These are phyloP conservation scores for Phytophthora fragariae DNA, from an alignment of 352 stramenopile species.

Conservation along the genomic window DNA sequence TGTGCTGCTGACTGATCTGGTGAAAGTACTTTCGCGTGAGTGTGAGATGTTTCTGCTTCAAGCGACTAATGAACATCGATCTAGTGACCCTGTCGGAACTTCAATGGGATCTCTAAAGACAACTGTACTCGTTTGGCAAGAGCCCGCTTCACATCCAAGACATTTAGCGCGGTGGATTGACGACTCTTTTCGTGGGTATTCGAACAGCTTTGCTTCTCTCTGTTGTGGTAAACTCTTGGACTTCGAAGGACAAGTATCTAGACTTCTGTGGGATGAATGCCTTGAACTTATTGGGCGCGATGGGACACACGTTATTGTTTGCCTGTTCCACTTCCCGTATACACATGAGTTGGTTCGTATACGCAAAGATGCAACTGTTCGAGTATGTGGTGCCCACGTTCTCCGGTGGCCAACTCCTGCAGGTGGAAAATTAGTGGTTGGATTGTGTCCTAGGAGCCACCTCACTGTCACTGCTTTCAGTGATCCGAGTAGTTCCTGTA, in stretches of 20 bases:
- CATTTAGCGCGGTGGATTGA: slow-evolving; percentile 12
- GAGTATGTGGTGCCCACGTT: slow-evolving; percentile 39
- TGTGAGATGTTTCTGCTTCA: slow-evolving; percentile 72
- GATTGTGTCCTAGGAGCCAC: slow-evolving; percentile 48
- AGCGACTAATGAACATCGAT: slow-evolving; percentile 25
- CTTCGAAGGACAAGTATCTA: slow-evolving; percentile 44
- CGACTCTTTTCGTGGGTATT: slow-evolving; percentile 14
- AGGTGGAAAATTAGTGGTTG: slow-evolving; percentile 41
- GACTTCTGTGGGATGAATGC: slow-evolving; percentile 54
- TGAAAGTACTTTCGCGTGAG: slow-evolving; percentile 72
- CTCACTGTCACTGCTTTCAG: slow-evolving; percentile 31
- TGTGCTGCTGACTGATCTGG: slow-evolving; percentile 65
- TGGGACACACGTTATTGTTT: slow-evolving; percentile 37
- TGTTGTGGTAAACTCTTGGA: slow-evolving; percentile 37
- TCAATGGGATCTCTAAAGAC: slow-evolving; percentile 16
- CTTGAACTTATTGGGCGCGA: slow-evolving; percentile 41
- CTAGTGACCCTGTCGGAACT: not conserved
- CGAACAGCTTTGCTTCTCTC: slow-evolving; percentile 5
- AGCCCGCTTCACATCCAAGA: not conserved
- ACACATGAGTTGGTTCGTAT: slow-evolving; percentile 39
- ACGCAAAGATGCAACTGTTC: slow-evolving; percentile 38
- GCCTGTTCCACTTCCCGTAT: slow-evolving; percentile 49
- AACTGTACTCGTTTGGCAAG: slow-evolving; percentile 41
- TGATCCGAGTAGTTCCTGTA: slow-evolving; percentile 18
- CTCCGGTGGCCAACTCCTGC: slow-evolving; percentile 42